Conservation (phyloP, 352 stramenopile genomes). For the Pythium phragmiticola region DNA sequence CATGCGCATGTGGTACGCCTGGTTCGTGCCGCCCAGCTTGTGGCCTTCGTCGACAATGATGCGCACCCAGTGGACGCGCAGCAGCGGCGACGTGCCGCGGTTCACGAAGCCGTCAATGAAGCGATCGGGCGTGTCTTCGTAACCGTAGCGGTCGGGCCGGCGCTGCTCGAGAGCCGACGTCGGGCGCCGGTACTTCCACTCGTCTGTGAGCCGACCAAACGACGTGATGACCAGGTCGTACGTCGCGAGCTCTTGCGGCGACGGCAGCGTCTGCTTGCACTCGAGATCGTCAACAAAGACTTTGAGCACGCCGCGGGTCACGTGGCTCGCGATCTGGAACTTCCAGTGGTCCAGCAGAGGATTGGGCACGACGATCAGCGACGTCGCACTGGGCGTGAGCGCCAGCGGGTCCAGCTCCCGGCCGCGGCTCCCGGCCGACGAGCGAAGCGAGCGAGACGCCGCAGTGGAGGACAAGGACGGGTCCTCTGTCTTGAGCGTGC, state of each 20-base stretch:
- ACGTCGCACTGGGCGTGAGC: slow-evolving; percentile 45
- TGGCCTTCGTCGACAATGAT: slow-evolving; percentile 97
- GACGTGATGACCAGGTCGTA: slow-evolving; percentile 80
- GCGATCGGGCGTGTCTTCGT: slow-evolving; percentile 42
- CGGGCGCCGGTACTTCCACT: slow-evolving; percentile 69
- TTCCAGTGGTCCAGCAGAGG: slow-evolving; percentile 78
- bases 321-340: slow-evolving; percentile 65
- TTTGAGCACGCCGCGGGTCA: slow-evolving; percentile 27
- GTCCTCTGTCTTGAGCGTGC: background rate
- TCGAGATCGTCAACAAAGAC: slow-evolving; percentile 30
- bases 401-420: slow-evolving; percentile 45
- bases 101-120: slow-evolving; percentile 63
- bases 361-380: slow-evolving; percentile 72
- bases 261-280: slow-evolving; percentile 38
- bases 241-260: slow-evolving; percentile 39
- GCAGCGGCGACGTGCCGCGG: slow-evolving; percentile 50
- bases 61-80: slow-evolving; percentile 81
- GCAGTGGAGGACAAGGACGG: background rate
- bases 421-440: slow-evolving; percentile 38
- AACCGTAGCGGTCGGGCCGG: slow-evolving; percentile 68
- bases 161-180: slow-evolving; percentile 57
- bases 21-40: slow-evolving; percentile 78
- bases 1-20: slow-evolving; percentile 77
- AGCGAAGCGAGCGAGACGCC: slow-evolving; percentile 35
- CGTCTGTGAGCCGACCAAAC: slow-evolving; percentile 52